Conservation (phyloP, 2,329 filamentous ascomycete species). For the Fusarium musae region DNA sequence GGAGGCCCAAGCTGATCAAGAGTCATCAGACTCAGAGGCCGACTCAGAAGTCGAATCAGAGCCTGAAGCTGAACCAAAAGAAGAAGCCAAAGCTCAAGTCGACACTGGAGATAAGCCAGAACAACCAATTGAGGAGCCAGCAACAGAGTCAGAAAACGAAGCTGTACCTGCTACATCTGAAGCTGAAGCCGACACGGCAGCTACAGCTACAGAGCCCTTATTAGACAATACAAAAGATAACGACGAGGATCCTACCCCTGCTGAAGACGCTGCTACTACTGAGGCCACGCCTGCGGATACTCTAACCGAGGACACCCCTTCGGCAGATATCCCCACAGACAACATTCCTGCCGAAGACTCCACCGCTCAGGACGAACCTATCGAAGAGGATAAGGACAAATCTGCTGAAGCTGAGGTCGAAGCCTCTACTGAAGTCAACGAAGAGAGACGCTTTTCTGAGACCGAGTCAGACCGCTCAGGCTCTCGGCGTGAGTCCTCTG, state of each 20-base stretch:
- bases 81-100: constrained; percentile 4
- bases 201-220: not conserved
- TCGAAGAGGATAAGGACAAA: constrained; percentile 13
- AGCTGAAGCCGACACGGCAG: constrained; percentile 5
- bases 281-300: constrained; percentile 19
- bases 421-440: constrained; percentile 6
- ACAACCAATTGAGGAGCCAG: constrained; percentile 2
- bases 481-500: constrained; percentile 39
- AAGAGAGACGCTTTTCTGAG: constrained; percentile 30
- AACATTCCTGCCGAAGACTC: constrained; percentile 13
- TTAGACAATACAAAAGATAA: constrained; percentile 23
- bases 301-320: constrained; percentile 13
- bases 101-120: constrained; percentile 9
- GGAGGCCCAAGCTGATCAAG: not conserved
- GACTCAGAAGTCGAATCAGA: not conserved
- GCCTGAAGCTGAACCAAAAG: not conserved
- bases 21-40: not conserved
- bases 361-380: constrained; percentile 9
- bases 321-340: constrained; percentile 14
- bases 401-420: constrained; percentile 13
- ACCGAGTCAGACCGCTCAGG: constrained; percentile 31
- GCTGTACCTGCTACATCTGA: constrained; percentile 1
- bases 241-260: constrained; percentile 14
- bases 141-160: constrained; percentile 2
- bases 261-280: constrained; percentile 14